Conservation (phyloP, 176 grass and related monocot genomes). For the Tuctoria greenei region DNA sequence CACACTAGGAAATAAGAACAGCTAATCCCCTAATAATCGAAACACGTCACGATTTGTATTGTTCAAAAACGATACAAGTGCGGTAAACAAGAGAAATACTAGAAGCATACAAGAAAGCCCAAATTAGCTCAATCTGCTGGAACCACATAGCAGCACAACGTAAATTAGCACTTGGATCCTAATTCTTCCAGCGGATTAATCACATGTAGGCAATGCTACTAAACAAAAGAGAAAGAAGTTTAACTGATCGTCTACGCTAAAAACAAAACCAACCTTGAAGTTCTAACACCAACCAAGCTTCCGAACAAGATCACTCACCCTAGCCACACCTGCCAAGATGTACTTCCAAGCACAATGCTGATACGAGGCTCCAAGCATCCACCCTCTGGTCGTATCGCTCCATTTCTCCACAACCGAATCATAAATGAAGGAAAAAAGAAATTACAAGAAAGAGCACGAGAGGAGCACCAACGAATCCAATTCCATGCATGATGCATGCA, state of each 20-base stretch:
- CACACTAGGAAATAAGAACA: background rate
- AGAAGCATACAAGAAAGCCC: background rate
- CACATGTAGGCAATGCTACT: background rate
- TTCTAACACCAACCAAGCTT: background rate
- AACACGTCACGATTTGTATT: too few relatives aligned
- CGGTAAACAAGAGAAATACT: background rate
- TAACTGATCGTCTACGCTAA: background rate
- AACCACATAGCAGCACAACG: background rate
- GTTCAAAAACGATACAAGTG: background rate
- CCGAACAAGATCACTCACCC: slow-evolving; percentile 38
- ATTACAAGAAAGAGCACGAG: slow-evolving; percentile 40
- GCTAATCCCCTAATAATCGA: background rate
- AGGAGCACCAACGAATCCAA: slow-evolving; percentile 39
- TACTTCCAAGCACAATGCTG: background rate
- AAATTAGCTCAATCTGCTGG: background rate
- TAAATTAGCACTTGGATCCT: background rate
- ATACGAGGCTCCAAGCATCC: background rate
- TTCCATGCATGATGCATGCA: slow-evolving; percentile 30
- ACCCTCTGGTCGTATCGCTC: slow-evolving; percentile 10
- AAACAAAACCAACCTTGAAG: background rate
- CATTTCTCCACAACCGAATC: slow-evolving; percentile 17
- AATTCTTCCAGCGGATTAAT: background rate
- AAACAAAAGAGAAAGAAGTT: background rate
- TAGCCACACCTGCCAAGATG: background rate
- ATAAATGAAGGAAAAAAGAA: slow-evolving; percentile 28